phyloP scores from a whole-genome alignment of 352 stramenopile species.

The Bremia lactucae region DNA sequence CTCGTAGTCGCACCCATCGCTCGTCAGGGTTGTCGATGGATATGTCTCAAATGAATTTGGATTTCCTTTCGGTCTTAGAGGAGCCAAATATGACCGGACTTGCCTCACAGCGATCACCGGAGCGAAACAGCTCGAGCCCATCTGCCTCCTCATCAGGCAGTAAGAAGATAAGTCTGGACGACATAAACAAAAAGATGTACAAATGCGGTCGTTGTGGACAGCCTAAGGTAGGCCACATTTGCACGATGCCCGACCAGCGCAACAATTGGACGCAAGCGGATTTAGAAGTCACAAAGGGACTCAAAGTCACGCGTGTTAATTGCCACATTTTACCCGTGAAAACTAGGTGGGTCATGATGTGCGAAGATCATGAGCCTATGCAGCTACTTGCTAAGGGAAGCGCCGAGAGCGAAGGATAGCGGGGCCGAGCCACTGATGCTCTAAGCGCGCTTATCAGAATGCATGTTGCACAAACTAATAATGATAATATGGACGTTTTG shows the following conservation, averaged over 20 bases:
- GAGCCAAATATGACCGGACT: constrained; percentile 39
- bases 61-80: constrained; percentile 54
- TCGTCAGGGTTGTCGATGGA: constrained; percentile 75
- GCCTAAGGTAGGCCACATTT: constrained; percentile 79
- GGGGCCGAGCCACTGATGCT: constrained; percentile 18
- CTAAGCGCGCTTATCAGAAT: constrained; percentile 7
- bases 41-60: constrained; percentile 73
- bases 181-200: constrained; percentile 69
- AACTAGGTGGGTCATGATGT: constrained; percentile 47
- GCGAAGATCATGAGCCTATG: constrained; percentile 42
- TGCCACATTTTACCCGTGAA: constrained; percentile 66
- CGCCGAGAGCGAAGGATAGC: constrained; percentile 20
- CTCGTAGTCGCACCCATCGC: constrained; percentile 24
- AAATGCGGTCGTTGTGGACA: constrained; percentile 80
- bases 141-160: constrained; percentile 12
- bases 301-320: constrained; percentile 63
- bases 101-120: constrained; percentile 21
- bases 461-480: constrained; percentile 7
- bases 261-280: constrained; percentile 82
- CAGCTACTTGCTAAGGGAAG: constrained; percentile 14
- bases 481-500: constrained; percentile 1
- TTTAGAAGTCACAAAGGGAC: constrained; percentile 62
- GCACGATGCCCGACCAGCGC: constrained; percentile 74
- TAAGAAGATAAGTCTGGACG: constrained; percentile 25
- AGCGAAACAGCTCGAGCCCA: constrained; percentile 10